Conservation (phyloP, 208 protist genomes). For the Wallacemonas sp. region DNA sequence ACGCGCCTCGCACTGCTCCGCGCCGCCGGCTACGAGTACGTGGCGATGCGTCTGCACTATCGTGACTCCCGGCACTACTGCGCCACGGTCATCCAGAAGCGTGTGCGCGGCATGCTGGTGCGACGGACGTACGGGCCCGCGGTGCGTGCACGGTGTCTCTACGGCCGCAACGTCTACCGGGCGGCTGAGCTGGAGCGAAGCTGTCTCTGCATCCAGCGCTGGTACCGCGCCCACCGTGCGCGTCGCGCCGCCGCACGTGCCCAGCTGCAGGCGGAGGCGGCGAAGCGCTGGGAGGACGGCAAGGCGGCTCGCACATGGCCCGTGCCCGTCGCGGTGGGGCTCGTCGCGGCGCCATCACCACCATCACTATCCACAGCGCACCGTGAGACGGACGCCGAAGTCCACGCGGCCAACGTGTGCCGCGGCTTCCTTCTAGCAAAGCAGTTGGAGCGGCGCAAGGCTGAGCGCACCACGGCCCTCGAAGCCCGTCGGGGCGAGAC, state of each 20-base stretch:
- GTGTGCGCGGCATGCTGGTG: conserved; percentile 61
- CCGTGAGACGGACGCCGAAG: conserved; percentile 6
- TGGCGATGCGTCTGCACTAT: conserved; percentile 61
- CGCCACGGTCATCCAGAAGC: conserved; percentile 77
- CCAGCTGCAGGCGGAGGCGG: too few species aligned
- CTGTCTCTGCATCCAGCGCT: conserved; percentile 58
- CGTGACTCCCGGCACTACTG: conserved; percentile 61
- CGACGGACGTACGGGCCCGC: conserved; percentile 41
- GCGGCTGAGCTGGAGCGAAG: conserved; percentile 32
- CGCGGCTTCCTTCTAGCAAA: background rate
- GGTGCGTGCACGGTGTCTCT: conserved; percentile 52
- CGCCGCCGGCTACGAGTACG: conserved; percentile 30
- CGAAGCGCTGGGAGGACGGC: too few species aligned
- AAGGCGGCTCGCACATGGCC: background rate
- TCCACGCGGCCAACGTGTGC: background rate
- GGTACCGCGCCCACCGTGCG: conserved; percentile 41
- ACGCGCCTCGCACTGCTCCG: conserved; percentile 34
- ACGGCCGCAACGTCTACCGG: conserved; percentile 69
- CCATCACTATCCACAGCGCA: too few species aligned
- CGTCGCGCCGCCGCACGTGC: too few species aligned
- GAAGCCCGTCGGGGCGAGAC: conserved; percentile 10
- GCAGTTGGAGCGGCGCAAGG: conserved; percentile 1
- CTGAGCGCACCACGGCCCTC: background rate
- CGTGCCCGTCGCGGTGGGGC: background rate
- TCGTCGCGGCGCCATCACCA: too few species aligned